Base-by-base conservation (phyloP, 495 filamentous ascomycete genomes). In the Aspergillus affinis region DNA sequence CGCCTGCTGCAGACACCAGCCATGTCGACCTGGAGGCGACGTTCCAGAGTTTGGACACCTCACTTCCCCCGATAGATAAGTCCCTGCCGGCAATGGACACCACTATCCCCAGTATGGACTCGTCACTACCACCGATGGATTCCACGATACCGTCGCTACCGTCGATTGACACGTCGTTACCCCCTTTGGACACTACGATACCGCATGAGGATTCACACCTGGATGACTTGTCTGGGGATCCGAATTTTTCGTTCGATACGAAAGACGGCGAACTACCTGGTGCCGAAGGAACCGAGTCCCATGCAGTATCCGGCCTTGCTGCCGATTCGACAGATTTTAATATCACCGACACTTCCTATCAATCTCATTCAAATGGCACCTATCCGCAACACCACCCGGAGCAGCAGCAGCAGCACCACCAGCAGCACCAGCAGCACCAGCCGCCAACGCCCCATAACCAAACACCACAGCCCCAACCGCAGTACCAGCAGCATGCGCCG, bases 191-290 rank as follows among this genome's bases (percentile, higher is more conserved):
- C 61, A 74, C 75, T 49, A 71, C 65, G 12, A 61, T 75, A 48
- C 66, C 74, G 29, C 68, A 29, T 68, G 73, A 55, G 57, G 65
- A 72, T 52, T 46, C 67, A 66, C 61, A 69, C 59, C 62, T 71
- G 58, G 23, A 69, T 69, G 61, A 71, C 70, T 54, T 55, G 60
- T 60, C 67, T 44, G 50, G 66, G 59, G 62, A 69, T 44, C 51
- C 67, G 59, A 53, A 69, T 53, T 68, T 71, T 86, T 77, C 87
- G 81, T 69, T 90, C 85, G 67, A 79, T 79, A 50, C 82, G 82
- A 41, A 78, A 82, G 65, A 79, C 29, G 26, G 30, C 26, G 57
- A 62, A 20, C 36, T 41, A 18, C 18, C 50, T 44, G 60, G 26
- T 19, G 15, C 61, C 27, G 58, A 59, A 44, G 36, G 26, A 27